Percentiles rank a stretch among this genome's conserved stretches.
phyloP scores from a whole-genome alignment of 768 basidiomycete species.

The Boletales sp. region DNA sequence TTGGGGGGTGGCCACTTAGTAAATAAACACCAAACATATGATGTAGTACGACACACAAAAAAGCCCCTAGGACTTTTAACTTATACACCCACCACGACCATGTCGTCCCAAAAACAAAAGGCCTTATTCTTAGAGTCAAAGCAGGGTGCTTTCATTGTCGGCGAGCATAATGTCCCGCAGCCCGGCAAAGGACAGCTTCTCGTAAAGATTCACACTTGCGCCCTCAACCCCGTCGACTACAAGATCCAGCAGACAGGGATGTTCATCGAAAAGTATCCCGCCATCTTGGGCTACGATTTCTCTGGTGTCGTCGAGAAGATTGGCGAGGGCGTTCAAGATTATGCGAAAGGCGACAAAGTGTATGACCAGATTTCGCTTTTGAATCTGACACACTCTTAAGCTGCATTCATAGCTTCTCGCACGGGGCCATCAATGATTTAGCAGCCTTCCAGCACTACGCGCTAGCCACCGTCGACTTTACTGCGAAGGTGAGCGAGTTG shows the following conservation, averaged over 20 bases:
- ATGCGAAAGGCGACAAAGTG: conserved; percentile 41
- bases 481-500: conserved; percentile 33
- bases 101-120: conserved; percentile 27
- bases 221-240: conserved; percentile 48
- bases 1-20: conserved; percentile 28
- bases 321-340: conserved; percentile 34
- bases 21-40: conserved; percentile 21
- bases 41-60: conserved; percentile 12
- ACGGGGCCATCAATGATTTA: conserved; percentile 29
- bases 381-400: not conserved
- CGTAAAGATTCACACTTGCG: conserved; percentile 36
- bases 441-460: conserved; percentile 41
- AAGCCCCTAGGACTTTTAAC: conserved; percentile 4
- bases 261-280: conserved; percentile 34
- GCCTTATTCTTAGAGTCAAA: conserved; percentile 25
- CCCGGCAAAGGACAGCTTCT: conserved; percentile 40
- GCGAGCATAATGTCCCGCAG: conserved; percentile 22
- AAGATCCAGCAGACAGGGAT: conserved; percentile 31
- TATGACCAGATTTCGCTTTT: conserved; percentile 18
- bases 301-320: conserved; percentile 38
- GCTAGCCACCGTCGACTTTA: conserved; percentile 27
- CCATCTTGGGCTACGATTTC: conserved; percentile 33
- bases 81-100: conserved; percentile 13
- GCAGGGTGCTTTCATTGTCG: conserved; percentile 29
- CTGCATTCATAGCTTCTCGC: conserved; percentile 13